Evolutionary conservation across 768 basidiomycete genomes (phyloP), one percentile per base, ranked within the genome.

Genomic region (Russula foetens): DNA sequence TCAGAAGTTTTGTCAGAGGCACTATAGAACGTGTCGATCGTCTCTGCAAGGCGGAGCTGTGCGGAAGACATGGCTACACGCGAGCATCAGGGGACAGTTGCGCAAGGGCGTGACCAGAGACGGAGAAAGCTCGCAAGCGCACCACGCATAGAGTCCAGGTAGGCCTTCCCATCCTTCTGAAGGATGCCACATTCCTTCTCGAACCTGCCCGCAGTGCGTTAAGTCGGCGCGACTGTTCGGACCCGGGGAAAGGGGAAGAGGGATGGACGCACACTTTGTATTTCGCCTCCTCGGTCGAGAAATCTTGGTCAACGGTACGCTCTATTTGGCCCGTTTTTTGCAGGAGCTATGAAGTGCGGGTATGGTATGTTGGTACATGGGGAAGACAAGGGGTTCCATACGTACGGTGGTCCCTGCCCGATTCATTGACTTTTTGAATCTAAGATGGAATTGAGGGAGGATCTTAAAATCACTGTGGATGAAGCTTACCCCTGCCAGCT

Each of bases 311-410:
- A 26, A 97, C 83, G 0, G 96, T 98, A 29, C 94, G 81, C 71
- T 98, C 96, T 61, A 98, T 92, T 75, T 98, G 95, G 58, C 96
- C 96, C 1, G 95, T 96, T 84, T 98, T 98, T 79, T 98, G 95
- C 72, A 96, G 81, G 68, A 98, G 81, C 90, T 93, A 70, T 45
- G 28, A 31, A 57, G 44, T 65, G 41, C 33, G 6, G 43, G 50
- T 12, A 46, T 44, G 50, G 53, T 53, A 64, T 63, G 53, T 43
- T 64, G 28, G 28, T 41, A 28, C 53, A 58, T 23, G 58, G 58
- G 43, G 53, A 48, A 41, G 41, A 50, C n/a, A 31, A 45, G n/a
- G 49, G 45, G 38, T 53, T 56, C 55, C 60, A 62, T 66, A 69
- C 82, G 68, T 72, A 92, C 86, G 66, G 91, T 94, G 15, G 95